Evolutionary conservation across 805 yeast genomes (phyloP), one percentile per base, ranked within the genome.

Genomic region (Pichia thaimueangensis): DNA sequence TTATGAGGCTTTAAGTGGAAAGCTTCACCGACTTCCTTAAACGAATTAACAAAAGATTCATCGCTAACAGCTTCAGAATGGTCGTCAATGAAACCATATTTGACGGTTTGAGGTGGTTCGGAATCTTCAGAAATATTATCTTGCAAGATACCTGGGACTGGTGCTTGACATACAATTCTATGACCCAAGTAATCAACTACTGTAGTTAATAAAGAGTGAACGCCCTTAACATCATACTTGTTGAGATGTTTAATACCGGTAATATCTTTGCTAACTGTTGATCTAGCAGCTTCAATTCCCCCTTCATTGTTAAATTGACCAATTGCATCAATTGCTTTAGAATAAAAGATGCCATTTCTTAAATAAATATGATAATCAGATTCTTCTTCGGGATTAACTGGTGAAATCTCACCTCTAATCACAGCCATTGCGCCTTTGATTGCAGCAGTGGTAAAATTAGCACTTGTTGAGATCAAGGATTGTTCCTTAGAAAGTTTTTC

Each of bases 151-250:
- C 97, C 97, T 13, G 98, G 98, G 34, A 91, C 95, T 11, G 96
- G 96, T 12, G 96, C 86, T 67, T 91, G 97, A 60, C 95, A 86
- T 30, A 91, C 73, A 29, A 91, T 70, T 61, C 97, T 76, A 55
- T 78, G 82, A 47, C 97, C 98, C 57, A 85, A 79, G 65, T 77
- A 91, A 62, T 91, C 97, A 43, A 91, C 86, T 45, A 88, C 73
- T n/a, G 89, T 73, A 4, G 97, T 85, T 53, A 86, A 76, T 46
- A 91, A 69, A 39, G 82, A 81, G 55, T 78, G 76, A 30, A 88
- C 69, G 35, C 80, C 86, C 10, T 65, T 65, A 27, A 77, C 57
- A 53, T 83, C 86, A 34, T 82, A 63, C 52, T 78, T 69, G 66
- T 83, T 83, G 58, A 91, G 67, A 47, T 74, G 71, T 54, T 74